These are phyloP conservation scores for Aspergillus oerlinghausenensis DNA, from an alignment of 2,329 filamentous ascomycete genomes.

Conservation along the genomic window DNA sequence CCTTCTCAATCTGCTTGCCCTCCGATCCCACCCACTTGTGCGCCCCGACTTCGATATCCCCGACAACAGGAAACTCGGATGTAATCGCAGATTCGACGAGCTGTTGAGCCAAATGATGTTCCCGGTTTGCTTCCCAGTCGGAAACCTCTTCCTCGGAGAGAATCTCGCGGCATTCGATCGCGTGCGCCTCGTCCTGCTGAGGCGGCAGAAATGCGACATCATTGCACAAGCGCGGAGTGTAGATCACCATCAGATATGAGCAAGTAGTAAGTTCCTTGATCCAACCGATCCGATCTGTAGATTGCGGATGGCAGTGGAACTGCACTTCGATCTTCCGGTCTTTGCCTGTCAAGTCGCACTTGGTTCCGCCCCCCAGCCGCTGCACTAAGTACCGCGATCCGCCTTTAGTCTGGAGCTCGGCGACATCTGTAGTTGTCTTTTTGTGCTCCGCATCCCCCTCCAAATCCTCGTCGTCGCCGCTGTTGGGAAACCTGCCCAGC, in stretches of 20 bases:
- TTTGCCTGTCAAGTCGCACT: slow-evolving; percentile 79
- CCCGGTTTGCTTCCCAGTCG: slow-evolving; percentile 43
- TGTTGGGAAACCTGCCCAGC: slow-evolving; percentile 58
- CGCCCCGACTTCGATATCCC: slow-evolving; percentile 57
- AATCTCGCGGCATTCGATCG: slow-evolving; percentile 72
- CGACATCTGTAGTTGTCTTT: slow-evolving; percentile 40
- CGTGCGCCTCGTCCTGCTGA: slow-evolving; percentile 68
- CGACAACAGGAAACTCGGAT: slow-evolving; percentile 44
- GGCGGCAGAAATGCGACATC: slow-evolving; percentile 84
- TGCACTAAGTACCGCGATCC: slow-evolving; percentile 84
- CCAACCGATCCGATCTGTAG: slow-evolving; percentile 74
- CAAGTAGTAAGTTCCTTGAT: slow-evolving; percentile 92
- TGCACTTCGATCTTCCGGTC: slow-evolving; percentile 77
- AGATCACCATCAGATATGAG: slow-evolving; percentile 87
- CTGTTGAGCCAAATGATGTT: slow-evolving; percentile 27
- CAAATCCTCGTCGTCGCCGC: slow-evolving; percentile 30
- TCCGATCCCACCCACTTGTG: slow-evolving; percentile 52
- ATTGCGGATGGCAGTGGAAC: slow-evolving; percentile 72
- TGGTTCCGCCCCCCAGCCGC: slow-evolving; percentile 70
- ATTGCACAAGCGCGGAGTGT: slow-evolving; percentile 81
- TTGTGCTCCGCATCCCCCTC: slow-evolving; percentile 22
- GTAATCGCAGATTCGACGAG: slow-evolving; percentile 26
- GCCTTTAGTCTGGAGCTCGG: slow-evolving; percentile 73
- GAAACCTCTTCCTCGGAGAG: slow-evolving; percentile 53
- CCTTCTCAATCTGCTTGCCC: slow-evolving; percentile 54